Percentiles rank a stretch among this genome's conserved stretches.
phyloP scores from a whole-genome alignment of 2,329 filamentous ascomycete genomes.

The Onygenales sp. region DNA sequence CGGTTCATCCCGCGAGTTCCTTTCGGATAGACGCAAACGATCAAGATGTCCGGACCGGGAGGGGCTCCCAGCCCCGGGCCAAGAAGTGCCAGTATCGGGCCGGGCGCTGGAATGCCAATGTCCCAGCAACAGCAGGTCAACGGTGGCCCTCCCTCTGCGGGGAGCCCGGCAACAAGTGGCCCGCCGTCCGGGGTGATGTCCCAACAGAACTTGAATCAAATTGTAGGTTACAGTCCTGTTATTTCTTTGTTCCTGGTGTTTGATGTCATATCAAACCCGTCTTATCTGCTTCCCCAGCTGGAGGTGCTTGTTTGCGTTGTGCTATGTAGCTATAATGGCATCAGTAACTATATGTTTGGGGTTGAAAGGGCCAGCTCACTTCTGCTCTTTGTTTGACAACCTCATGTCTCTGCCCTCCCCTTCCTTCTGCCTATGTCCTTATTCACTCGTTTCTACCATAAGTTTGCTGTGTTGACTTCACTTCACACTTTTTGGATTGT shows the following conservation, averaged over 20 bases:
- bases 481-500: too few relatives aligned
- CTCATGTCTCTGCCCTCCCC: too few relatives aligned
- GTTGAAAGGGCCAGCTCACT: too few relatives aligned
- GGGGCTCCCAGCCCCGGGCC: constrained; percentile 40
- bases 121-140: constrained; percentile 41
- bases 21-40: constrained; percentile 1
- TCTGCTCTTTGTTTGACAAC: too few relatives aligned
- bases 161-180: constrained; percentile 31
- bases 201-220: constrained; percentile 88
- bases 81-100: constrained; percentile 39
- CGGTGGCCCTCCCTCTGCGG: constrained; percentile 37
- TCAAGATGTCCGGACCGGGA: constrained; percentile 35
- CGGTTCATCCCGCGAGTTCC: background rate
- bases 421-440: too few relatives aligned
- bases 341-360: too few relatives aligned
- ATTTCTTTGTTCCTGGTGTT: background rate
- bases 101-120: constrained; percentile 34
- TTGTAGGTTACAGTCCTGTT: constrained; percentile 53
- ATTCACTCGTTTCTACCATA: too few relatives aligned
- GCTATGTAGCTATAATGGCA: too few relatives aligned
- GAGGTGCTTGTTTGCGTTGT: too few relatives aligned
- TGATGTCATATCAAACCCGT: background rate
- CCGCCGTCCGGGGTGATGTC: constrained; percentile 46
- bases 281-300: too few relatives aligned
- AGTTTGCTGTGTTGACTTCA: too few relatives aligned